Conservation (phyloP, 371 early-diverging fungal genomes). For the Parasitella parasitica region DNA sequence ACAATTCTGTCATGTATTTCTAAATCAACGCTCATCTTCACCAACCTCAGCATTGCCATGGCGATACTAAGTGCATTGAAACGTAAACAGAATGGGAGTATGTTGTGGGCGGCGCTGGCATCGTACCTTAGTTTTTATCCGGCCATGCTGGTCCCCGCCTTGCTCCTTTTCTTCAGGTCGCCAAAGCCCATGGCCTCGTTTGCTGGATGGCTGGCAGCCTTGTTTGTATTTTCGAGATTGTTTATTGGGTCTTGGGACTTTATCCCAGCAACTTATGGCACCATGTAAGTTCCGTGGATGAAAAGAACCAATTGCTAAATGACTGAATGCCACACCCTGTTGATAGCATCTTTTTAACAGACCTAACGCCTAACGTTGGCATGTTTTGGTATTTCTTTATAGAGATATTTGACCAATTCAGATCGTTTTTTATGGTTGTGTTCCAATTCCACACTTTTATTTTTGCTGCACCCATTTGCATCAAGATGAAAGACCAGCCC, state of each 20-base stretch:
- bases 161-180: constrained; percentile 41
- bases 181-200: constrained; percentile 1
- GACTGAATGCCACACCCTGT: too few species aligned
- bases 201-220: constrained; percentile 32
- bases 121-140: constrained; percentile 84
- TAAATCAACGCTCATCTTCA: constrained; percentile 73
- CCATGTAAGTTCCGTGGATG: constrained; percentile 77
- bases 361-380: constrained; percentile 94
- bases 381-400: constrained; percentile 98
- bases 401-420: constrained; percentile 97
- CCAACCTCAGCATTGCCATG: constrained; percentile 66
- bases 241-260: constrained; percentile 76
- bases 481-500: constrained; percentile 78
- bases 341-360: constrained; percentile 57
- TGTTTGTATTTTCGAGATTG: constrained; percentile 60
- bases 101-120: constrained; percentile 74
- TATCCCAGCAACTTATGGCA: constrained; percentile 70
- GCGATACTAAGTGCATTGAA: constrained; percentile 66
- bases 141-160: constrained; percentile 71
- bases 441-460: constrained; percentile 88
- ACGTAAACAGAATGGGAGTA: constrained; percentile 40
- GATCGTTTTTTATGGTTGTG: constrained; percentile 87
- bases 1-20: constrained; percentile 75
- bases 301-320: too few species aligned
- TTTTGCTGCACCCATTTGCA: constrained; percentile 78